Base-by-base conservation (phyloP, 805 yeast genomes). In the Candida sakaeoensis region DNA sequence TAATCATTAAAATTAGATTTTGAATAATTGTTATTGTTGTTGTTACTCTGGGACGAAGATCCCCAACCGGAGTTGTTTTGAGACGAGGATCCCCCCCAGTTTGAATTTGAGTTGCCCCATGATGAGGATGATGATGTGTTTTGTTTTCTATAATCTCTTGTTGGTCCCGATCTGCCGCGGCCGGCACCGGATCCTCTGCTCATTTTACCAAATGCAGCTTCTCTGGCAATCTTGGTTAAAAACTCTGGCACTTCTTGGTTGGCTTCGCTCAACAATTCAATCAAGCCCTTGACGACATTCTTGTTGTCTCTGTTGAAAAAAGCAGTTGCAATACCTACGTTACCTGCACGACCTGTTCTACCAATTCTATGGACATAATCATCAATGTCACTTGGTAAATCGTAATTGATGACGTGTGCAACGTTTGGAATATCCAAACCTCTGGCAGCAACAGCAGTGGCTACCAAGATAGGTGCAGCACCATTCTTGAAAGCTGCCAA, bases 311-410 rank as follows among this genome's bases (percentile, higher is more conserved):
- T 85, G 84, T 93, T 93, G 72, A 93, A 87, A 75, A 93, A 93
- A 37, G 99, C 95, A 52, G 97, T 90, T 50, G 99, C 97, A 55
- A 86, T 76, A 85, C 99, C 99, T 47, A 85, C 82, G 74, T 93
- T 93, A 79, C 99, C 99, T 58, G 99, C 99, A 82, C 99, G 93
- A 72, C 99, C 99, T 60, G 99, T 93, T 82, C 99, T 91, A 80
- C 99, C 99, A 63, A 93, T 93, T 75, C 99, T 86, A 75, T 93
- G 99, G 44, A 93, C 99, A 63, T 93, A 93, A 70, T 93, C 99
- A 68, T 93, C 99, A 58, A 93, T 85, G 67, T 93, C 98, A 61
- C 84, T 74, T 65, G 99, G 99, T 65, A 93, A 76, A 64, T 93
- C 99, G 66, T 85, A 93, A 79, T 93, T 93, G 70, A 93, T 84